These are phyloP conservation scores for Aspergillus tamarii DNA, from an alignment of 2,329 filamentous ascomycete species.

Conservation along the genomic window DNA sequence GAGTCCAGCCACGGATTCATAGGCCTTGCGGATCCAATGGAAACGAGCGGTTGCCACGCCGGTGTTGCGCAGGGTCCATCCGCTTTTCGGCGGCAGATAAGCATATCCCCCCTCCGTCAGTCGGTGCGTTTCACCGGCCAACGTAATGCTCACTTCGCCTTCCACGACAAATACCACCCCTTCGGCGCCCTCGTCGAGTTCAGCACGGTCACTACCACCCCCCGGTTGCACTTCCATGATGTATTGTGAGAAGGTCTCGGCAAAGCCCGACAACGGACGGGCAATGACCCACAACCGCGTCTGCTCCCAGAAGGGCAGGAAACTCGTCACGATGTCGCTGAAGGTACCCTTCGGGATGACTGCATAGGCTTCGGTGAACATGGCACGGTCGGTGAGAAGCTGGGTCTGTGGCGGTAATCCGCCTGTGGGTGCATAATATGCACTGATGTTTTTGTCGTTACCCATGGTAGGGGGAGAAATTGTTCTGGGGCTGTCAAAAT, in stretches of 20 bases:
- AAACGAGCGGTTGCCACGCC: conserved; percentile 25
- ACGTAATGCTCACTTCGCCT: conserved; percentile 25
- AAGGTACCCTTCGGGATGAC: conserved; percentile 29
- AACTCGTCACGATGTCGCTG: conserved; percentile 30
- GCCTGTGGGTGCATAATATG: conserved; percentile 30
- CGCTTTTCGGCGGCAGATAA: conserved; percentile 27
- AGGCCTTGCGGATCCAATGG: conserved; percentile 31
- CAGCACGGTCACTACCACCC: conserved; percentile 27
- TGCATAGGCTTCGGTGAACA: conserved; percentile 30
- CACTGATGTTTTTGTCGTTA: conserved; percentile 39
- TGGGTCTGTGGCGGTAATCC: conserved; percentile 28
- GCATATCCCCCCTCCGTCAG: conserved; percentile 29
- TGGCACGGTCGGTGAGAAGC: conserved; percentile 30
- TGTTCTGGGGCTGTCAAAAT: neutral
- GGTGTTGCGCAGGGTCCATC: conserved; percentile 27
- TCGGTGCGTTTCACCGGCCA: conserved; percentile 19
- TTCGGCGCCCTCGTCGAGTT: conserved; percentile 24
- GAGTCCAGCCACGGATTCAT: conserved; percentile 25
- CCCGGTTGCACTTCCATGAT: conserved; percentile 31
- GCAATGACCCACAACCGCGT: conserved; percentile 30
- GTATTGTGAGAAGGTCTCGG: conserved; percentile 32
- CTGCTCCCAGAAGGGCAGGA: conserved; percentile 31
- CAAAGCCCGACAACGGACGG: conserved; percentile 28
- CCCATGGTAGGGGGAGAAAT: neutral
- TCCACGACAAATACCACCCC: conserved; percentile 29